Evolutionary conservation across 306 rosid species (phyloP), one percentile per base, ranked within the genome.

Genomic region (Inga laurina): DNA sequence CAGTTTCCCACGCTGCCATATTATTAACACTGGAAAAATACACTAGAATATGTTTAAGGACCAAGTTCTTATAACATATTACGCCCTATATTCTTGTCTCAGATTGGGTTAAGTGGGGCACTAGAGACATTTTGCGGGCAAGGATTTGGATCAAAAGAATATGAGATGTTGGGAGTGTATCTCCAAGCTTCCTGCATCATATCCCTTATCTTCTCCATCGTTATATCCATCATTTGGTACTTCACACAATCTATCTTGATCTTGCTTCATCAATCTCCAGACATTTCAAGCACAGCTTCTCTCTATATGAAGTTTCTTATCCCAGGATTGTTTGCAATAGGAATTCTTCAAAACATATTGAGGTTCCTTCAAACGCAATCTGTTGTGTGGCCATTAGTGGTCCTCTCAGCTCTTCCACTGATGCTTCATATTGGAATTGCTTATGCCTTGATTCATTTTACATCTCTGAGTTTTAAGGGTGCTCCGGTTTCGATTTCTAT

Each of bases 71-170:
- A 41, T 46, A 41, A 39, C 9, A 24, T 80, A 30, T 4, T 37
- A 37, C 41, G 41, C 41, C 41, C 41, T 37, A 4, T 65, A 24
- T 46, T 78, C 18, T 48, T 78, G 78, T 84, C 73, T 7, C 66
- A 95, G 97, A 82, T 90, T 75, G 98, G 97, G 13, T 86, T 90
- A 72, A 95, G 97, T 82, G 98, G 98, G 75, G 91, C 97, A 57
- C 85, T 95, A 16, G 97, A 95, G 87, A 95, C 97, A 44, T 90
- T 93, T 0, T 95, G 98, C n/a, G 98, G 97, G 56, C 97, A 95
- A 86, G 97, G 89, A 65, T 93, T 85, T 86, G 98, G 97, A 0
- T 91, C 97, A 67, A 78, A 85, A 76, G 81, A 75, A 41, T 93
- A 89, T 86, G 84, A 90, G 57, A 49, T 67, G 82, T 34, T 95